Evolutionary conservation across 202 grass and related monocot species (phyloP), one percentile per base, ranked within the genome.

Genomic region (Elaeis oleifera): DNA sequence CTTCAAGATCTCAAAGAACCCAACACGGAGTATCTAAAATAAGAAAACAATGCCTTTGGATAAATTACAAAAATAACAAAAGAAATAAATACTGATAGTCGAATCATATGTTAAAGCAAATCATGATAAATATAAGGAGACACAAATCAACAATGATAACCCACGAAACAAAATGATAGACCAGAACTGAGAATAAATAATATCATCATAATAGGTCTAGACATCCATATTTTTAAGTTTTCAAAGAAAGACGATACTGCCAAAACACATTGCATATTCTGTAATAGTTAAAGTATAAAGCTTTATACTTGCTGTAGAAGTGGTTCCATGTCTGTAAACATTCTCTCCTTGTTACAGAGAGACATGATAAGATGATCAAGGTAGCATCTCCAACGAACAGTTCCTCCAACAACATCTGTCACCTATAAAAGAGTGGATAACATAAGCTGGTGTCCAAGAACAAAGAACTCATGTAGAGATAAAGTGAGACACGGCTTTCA

Each of bases 321-420:
- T 25, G 87, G 91, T 64, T 96, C 87, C 87, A 96, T 96, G 20
- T 79, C 84, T 53, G 74, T 88, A 81, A 91, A 96, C 65, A 85
- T 61, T 64, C 74, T 88, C 75, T 88, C 81, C 51, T 91, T 79
- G 36, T 58, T 85, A 64, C 91, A 96, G 49, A 96, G 64, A 29
- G 87, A 96, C 82, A 83, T 85, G 70, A 96, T 96, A 23, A 96
- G 87, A 76, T 85, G 80, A 74, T 96, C 91, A 76, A 96, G 79
- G 79, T 89, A 91, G 2, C 84, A 81, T 71, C 80, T 88, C 91
- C 87, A 96, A 67, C 84, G 78, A 51, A 96, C 76, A 72, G 81
- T 90, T 74, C 91, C 87, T 49, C 81, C 91, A 68, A 91, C 91
- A 64, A 96, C 71, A 77, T 83, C 68, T 16, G 87, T 91, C 68